Base-by-base conservation (phyloP, 176 grass and related monocot genomes). In the Calamus simplicifolius region DNA sequence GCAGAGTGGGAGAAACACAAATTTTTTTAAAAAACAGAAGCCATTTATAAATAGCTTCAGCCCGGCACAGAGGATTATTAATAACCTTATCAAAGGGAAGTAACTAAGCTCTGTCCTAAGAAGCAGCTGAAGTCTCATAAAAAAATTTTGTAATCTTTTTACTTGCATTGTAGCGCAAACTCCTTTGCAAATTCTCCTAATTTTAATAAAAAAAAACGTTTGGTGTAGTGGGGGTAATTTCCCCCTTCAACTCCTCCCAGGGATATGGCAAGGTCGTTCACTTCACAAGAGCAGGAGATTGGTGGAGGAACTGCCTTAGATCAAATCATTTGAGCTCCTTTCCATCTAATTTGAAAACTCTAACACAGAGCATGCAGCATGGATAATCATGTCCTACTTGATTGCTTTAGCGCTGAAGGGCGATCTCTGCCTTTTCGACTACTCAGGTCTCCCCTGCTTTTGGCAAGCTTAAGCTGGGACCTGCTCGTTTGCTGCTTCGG, bases 391-490 rank as follows among this genome's bases (percentile, higher is more conserved):
- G 18, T 89, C 85, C 21, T 95, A 85, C 76, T 95, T 2, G 76
- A 89, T 52, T 95, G 90, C 82, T 95, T 95, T 80, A 49, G 89
- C 17, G 68, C 79, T 5, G 70, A 73, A 8, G 90, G n/a, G 85
- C 48, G 29, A 68, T 66, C 74, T 89, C n/a, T 95, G 89, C 63
- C 66, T 77, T 15, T 89, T 95, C 15, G 49, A 73, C 49, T 95
- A 89, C 18, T 66, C 67, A 0, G 90, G 90, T 83, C 28, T 80
- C 84, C 4, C 58, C 90, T 0, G 63, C 64, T 50, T 88, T 89
- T 56, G 89, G 89, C 68, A 77, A 79, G 85, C 85, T 8, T 85
- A n/a, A n/a, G n/a, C n/a, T n/a, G 90, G 85, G 16, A 89, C 85
- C 1, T 95, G 85, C 73, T 89, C 85, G 2, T 61, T 89, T 50